These are phyloP conservation scores for Geosmithia morbida DNA, from an alignment of 2,329 filamentous ascomycete genomes.

Conservation along the genomic window DNA sequence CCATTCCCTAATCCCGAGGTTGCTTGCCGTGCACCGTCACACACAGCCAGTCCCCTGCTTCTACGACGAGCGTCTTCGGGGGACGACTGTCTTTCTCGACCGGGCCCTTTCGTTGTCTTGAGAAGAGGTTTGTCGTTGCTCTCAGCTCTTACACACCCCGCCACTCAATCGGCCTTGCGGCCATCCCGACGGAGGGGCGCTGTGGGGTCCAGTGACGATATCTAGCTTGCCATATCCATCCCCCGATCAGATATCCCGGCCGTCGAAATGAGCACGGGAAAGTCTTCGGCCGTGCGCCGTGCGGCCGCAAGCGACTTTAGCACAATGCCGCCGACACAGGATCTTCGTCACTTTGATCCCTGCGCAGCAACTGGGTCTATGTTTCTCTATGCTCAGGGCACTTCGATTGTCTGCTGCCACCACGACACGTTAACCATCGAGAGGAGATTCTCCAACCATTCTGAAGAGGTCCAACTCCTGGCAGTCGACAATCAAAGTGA, in stretches of 20 bases:
- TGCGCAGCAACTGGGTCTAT: slow-evolving; percentile 84
- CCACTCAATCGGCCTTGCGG: not conserved
- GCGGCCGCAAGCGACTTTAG: slow-evolving; percentile 17
- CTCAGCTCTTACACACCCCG: not conserved
- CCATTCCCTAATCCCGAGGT: not conserved
- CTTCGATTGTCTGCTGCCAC: slow-evolving; percentile 71
- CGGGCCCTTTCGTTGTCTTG: not conserved
- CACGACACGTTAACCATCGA: slow-evolving; percentile 89
- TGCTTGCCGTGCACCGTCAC: not conserved
- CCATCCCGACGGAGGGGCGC: not conserved
- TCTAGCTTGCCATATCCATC: slow-evolving; percentile 40
- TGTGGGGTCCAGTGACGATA: slow-evolving; percentile 9
- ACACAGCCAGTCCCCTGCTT: not conserved
- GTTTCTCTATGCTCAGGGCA: slow-evolving; percentile 78
- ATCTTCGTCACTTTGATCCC: slow-evolving; percentile 57
- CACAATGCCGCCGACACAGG: slow-evolving; percentile 32
- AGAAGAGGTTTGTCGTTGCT: not conserved
- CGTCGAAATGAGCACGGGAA: slow-evolving; percentile 41
- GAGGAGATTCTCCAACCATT: slow-evolving; percentile 69
- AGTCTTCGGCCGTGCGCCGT: slow-evolving; percentile 15
- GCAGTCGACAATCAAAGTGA: slow-evolving; percentile 88
- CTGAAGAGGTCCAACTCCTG: slow-evolving; percentile 70
- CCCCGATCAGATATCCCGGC: slow-evolving; percentile 43
- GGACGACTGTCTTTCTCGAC: not conserved
- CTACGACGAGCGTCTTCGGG: not conserved